phyloP scores from a whole-genome alignment of 2,329 filamentous ascomycete genomes.

The Alternaria ethzedia region DNA sequence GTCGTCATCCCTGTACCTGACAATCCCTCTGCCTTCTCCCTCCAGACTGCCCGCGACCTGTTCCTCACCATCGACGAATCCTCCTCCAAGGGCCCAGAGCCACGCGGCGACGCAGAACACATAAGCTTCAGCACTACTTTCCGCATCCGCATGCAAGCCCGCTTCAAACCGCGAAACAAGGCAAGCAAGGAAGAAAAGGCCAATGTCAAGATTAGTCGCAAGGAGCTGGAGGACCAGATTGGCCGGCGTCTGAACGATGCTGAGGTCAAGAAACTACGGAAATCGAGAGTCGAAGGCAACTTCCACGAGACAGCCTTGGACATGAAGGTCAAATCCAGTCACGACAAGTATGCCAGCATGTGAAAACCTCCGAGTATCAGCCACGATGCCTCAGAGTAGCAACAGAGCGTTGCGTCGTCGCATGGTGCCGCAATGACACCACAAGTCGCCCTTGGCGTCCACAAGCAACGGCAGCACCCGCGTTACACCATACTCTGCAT shows the following conservation, averaged over 20 bases:
- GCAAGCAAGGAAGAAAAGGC: conserved; percentile 83
- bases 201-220: conserved; percentile 81
- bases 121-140: conserved; percentile 74
- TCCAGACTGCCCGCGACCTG: conserved; percentile 75
- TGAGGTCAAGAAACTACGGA: conserved; percentile 84
- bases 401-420: neutral
- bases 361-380: conserved; percentile 1
- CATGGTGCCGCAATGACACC: neutral
- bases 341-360: conserved; percentile 47
- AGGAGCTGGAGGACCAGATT: conserved; percentile 81
- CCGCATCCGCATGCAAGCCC: conserved; percentile 89
- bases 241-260: conserved; percentile 80
- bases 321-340: conserved; percentile 89
- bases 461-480: conserved; percentile 8
- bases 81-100: conserved; percentile 59
- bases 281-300: conserved; percentile 81
- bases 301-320: conserved; percentile 88
- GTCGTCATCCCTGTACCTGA: conserved; percentile 66
- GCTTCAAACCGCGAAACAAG: conserved; percentile 85
- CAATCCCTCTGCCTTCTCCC: conserved; percentile 72
- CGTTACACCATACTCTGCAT: conserved; percentile 11
- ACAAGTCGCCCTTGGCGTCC: conserved; percentile 2
- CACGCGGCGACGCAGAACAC: conserved; percentile 76
- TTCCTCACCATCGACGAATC: conserved; percentile 66
- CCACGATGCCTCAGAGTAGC: neutral